Evolutionary conservation across 2,329 filamentous ascomycete genomes (phyloP), one percentile per base, ranked within the genome.

Genomic region (Lasiodiplodia hormozganensis): DNA sequence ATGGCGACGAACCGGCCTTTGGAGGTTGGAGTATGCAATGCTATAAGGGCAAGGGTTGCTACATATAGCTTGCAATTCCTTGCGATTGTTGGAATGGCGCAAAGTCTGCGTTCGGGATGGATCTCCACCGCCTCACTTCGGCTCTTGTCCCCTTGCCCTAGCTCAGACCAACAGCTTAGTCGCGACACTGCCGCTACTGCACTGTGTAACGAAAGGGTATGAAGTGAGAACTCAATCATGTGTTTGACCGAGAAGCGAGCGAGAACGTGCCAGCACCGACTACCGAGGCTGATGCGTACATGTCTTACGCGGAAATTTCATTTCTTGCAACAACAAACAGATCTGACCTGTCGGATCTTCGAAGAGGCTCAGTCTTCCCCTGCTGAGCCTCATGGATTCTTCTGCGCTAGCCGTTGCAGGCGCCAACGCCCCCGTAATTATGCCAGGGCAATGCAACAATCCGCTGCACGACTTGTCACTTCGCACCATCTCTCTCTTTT

Each of bases 101-200:
- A 7, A 18, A 18, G n/a, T 57, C 58, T 62, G 58, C 25, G 11
- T 34, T 49, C 23, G 58, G 40, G 40, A 62, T 49, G 58, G 40
- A 49, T 62, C 25, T 43, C 58, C 40, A 43, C 58, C 58, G 58
- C 25, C 25, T 62, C 40, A 28, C 58, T n/a, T 62, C 58, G 58
- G 58, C 25, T 62, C 47, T n/a, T 23, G 25, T 49, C 40, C 25
- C 58, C 58, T 23, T 49, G 58, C 31, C 58, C 8, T n/a, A 21
- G 58, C 40, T 14, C 40, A 62, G 40, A 23, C 58, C 40, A 21
- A 25, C 25, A 25, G 23, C 21, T n/a, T 21, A 21, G 36, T 43
- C 25, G 23, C 57, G 38, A 16, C 38, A 4, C 14, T 7, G 2
- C 16, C 25, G 14, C 23, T 60, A 31, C 38, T 40, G 16, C 18